These are phyloP conservation scores for Rhodotorula glutinis DNA, from an alignment of 1,284 basidiomycete species.

Conservation along the genomic window DNA sequence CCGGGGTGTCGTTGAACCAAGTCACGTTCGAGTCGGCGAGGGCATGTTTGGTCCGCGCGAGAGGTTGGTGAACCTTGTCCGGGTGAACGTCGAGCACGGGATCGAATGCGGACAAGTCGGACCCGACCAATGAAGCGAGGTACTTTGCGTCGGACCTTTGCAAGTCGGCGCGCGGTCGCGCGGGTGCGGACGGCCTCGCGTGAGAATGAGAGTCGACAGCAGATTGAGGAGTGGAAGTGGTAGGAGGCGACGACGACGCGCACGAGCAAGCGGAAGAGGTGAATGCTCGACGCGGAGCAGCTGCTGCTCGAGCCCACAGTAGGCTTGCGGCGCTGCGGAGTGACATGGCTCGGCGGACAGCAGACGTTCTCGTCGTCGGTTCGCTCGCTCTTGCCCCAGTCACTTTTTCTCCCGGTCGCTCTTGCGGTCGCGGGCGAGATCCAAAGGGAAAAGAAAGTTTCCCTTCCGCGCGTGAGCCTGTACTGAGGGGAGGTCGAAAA, in stretches of 20 bases:
- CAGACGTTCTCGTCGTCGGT: no score
- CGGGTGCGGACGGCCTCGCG: background rate
- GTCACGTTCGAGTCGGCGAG: constrained; percentile 32
- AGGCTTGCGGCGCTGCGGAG: background rate
- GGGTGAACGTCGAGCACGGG: constrained; percentile 46
- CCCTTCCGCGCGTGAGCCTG: no score
- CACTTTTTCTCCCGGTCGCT: no score
- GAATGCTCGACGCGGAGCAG: background rate
- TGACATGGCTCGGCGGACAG: background rate
- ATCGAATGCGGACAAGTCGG: constrained; percentile 44
- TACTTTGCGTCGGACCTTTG: constrained; percentile 13
- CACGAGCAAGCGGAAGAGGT: constrained; percentile 3
- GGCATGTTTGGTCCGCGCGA: constrained; percentile 13
- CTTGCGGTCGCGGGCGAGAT: no score
- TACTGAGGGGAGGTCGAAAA: no score
- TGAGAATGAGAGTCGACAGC: background rate
- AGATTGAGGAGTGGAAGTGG: background rate
- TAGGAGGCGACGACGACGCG: background rate
- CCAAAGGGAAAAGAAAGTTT: no score
- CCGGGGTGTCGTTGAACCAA: constrained; percentile 41
- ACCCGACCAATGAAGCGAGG: constrained; percentile 19
- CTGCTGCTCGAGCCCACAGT: background rate
- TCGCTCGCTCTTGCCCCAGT: no score
- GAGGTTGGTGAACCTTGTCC: constrained; percentile 35
- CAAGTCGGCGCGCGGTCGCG: constrained; percentile 24